phyloP scores from a whole-genome alignment of 345 rosid species.

The Alliaria petiolata region DNA sequence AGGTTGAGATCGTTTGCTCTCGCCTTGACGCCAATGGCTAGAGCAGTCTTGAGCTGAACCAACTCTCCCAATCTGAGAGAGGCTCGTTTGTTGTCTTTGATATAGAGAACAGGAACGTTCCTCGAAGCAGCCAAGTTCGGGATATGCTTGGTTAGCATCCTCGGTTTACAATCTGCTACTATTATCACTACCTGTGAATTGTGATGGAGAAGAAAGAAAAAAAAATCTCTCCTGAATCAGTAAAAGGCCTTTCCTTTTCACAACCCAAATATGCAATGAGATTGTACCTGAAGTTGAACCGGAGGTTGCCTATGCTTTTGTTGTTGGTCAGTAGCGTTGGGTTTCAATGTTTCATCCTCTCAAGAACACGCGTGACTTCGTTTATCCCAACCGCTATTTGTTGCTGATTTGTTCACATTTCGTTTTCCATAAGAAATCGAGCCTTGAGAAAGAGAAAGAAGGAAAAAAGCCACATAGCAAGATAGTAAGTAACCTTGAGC shows the following conservation, averaged over 20 bases:
- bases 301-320: conserved; percentile 23
- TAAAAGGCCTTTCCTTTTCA: neutral
- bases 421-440: too few relatives aligned
- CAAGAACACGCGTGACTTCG: conserved; percentile 82
- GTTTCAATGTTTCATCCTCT: conserved; percentile 62
- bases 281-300: conserved; percentile 67
- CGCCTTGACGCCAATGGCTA: conserved; percentile 63
- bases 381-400: conserved; percentile 81
- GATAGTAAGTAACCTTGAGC: conserved; percentile 50
- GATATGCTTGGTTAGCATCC: conserved; percentile 67
- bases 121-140: conserved; percentile 59
- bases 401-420: conserved; percentile 38
- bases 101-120: conserved; percentile 51
- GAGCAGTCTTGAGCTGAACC: conserved; percentile 61
- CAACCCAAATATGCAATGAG: neutral
- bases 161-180: conserved; percentile 69
- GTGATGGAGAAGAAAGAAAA: neutral
- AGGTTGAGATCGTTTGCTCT: conserved; percentile 49
- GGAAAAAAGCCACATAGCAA: neutral
- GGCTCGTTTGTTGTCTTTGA: conserved; percentile 55
- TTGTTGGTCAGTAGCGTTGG: neutral
- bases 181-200: conserved; percentile 67
- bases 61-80: conserved; percentile 67
- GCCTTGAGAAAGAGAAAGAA: neutral
- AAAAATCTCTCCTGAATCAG: neutral